A percentile compares a stretch with the other conserved stretches of the same genome.
Conservation (phyloP, 2,329 filamentous ascomycete genomes). For the Colletotrichum sublineola region DNA sequence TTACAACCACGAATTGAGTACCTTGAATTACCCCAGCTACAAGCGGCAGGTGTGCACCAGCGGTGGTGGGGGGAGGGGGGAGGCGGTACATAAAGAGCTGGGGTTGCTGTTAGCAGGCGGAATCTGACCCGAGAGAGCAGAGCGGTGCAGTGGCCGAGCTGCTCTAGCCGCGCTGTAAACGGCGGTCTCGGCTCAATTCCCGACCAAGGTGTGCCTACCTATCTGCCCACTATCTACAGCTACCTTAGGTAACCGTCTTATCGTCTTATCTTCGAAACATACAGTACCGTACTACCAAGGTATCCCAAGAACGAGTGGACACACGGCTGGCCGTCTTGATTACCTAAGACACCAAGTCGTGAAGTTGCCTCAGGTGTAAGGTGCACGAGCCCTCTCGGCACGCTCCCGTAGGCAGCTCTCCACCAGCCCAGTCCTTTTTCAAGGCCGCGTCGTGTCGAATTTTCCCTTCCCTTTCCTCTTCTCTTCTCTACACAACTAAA, state of each 20-base stretch:
- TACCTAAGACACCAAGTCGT: background rate
- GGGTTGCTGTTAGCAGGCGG: slow-evolving; percentile 22
- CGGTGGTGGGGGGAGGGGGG: slow-evolving; percentile 25
- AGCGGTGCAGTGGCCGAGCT: slow-evolving; percentile 18
- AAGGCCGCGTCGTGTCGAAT: slow-evolving; percentile 14
- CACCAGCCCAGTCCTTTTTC: slow-evolving; percentile 35
- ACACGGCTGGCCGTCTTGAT: background rate
- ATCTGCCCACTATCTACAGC: too few relatives aligned
- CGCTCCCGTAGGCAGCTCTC: slow-evolving; percentile 3
- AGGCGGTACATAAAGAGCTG: slow-evolving; percentile 35
- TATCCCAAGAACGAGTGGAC: background rate
- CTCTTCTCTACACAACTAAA: slow-evolving; percentile 79
- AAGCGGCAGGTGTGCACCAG: background rate
- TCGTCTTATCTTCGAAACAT: background rate
- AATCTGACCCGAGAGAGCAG: slow-evolving; percentile 32
- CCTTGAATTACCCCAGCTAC: slow-evolving; percentile 27
- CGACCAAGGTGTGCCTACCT: background rate
- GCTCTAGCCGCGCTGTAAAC: slow-evolving; percentile 1
- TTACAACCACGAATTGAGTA: slow-evolving; percentile 9
- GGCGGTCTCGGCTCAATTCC: slow-evolving; percentile 21
- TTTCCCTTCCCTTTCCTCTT: slow-evolving; percentile 45
- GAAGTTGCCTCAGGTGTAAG: background rate
- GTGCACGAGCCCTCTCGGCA: slow-evolving; percentile 24
- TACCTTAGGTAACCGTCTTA: background rate
- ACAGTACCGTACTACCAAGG: too few relatives aligned